These are phyloP conservation scores for Monosporozyma aerobia DNA, from an alignment of 805 yeast species.

Conservation along the genomic window DNA sequence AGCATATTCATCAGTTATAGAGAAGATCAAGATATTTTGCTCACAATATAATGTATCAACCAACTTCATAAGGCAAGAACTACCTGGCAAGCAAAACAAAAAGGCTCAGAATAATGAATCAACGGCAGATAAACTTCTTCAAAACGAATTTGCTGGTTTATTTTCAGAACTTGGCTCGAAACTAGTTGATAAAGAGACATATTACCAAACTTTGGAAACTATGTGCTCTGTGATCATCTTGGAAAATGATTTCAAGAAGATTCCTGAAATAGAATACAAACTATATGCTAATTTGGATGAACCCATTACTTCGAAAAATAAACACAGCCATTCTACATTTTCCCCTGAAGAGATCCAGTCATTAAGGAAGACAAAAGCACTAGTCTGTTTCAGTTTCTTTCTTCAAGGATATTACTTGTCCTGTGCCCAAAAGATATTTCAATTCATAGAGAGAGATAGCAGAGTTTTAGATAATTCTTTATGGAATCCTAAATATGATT, in stretches of 20 bases:
- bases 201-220: constrained; percentile 13
- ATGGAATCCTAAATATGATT: neutral
- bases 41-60: neutral
- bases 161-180: neutral
- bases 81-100: neutral
- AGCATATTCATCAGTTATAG: neutral
- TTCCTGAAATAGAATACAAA: constrained; percentile 21
- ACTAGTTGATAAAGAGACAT: neutral
- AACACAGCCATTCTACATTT: neutral
- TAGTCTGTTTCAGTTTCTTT: constrained; percentile 13
- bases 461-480: neutral
- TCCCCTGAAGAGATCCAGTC: constrained; percentile 9
- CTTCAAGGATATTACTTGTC: constrained; percentile 13
- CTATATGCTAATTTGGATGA: constrained; percentile 4
- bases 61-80: neutral
- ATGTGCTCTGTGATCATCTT: constrained; percentile 13
- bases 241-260: constrained; percentile 11
- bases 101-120: neutral
- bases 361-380: constrained; percentile 8
- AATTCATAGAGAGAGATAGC: neutral
- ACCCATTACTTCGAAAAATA: neutral
- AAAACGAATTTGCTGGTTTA: neutral
- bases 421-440: neutral
- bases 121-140: neutral
- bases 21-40: neutral